Base-by-base conservation (phyloP, 129 eudicot genomes). In the Mikania micrantha region DNA sequence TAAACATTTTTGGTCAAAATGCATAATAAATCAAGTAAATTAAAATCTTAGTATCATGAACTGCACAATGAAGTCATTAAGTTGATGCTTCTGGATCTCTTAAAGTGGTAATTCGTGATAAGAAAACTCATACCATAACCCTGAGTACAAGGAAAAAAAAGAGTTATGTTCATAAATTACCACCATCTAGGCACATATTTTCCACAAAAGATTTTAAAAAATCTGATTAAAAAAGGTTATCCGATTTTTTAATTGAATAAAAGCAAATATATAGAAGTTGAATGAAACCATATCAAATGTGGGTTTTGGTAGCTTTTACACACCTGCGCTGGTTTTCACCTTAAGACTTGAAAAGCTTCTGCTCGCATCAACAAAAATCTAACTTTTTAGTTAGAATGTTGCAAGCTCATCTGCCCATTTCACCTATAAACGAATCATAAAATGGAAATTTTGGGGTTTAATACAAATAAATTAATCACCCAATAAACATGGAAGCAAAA, bases 341-440 rank as follows among this genome's bases (percentile, higher is more conserved):
- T 75, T 60, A 93, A 70, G 16, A 93, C 98, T 72, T 93, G 88
- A 80, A 88, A 93, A 58, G 98, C 98, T 83, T 93, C 95, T 13
- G 96, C 98, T 77, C 98, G 82, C 98, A 93, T 93, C 2, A 96
- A 88, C 75, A 93, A 83, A 83, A 93, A 93, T 70, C 98, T 75
- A 64, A 93, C 63, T 93, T 93, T 72, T 93, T 93, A 4, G 98
- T 79, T 58, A 93, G 69, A 41, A 93, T 93, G 81, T 93, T 93
- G 88, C 98, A 72, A 93, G 98, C 78, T 93, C 98, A 60, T 93
- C 98, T 45, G 98, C 83, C 81, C 88, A 96, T 81, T 86, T 93
- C 52, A 93, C 98, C 98, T 88, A 64, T 57, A 44, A 7, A 72
- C 12, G 7, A 13, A 77, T 53, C 11, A 41, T 15, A 61, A 44